A percentile compares a stretch with the other conserved stretches of the same genome.
Conservation (phyloP, 768 basidiomycete genomes). For the Dioszegia hungarica region DNA sequence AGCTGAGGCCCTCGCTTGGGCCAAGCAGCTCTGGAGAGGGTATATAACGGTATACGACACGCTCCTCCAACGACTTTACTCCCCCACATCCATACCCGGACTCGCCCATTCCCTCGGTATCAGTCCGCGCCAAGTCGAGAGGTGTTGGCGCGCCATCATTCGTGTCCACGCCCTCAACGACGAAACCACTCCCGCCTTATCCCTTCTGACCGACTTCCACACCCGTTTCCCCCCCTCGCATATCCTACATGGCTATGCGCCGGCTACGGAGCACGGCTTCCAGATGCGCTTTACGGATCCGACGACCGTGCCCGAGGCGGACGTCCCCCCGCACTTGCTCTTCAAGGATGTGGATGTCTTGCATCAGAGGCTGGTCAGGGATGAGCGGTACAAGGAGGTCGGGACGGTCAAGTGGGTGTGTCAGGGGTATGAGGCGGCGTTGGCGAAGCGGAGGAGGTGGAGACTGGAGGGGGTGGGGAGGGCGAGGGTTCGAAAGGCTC, state of each 20-base stretch:
- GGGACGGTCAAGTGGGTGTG: constrained; percentile 68
- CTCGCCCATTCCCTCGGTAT: constrained; percentile 6
- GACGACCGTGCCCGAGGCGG: constrained; percentile 64
- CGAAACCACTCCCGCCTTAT: constrained; percentile 53
- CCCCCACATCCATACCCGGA: neutral
- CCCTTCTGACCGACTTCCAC: constrained; percentile 61
- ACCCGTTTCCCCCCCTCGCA: constrained; percentile 60
- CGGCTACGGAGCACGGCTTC: constrained; percentile 52
- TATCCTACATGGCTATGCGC: constrained; percentile 49
- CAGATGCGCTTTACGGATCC: constrained; percentile 60
- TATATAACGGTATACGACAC: constrained; percentile 52
- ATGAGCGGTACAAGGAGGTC: constrained; percentile 53
- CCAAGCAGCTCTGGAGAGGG: constrained; percentile 61
- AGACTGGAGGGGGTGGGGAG: constrained; percentile 5
- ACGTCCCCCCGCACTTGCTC: constrained; percentile 70
- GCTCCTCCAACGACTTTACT: neutral
- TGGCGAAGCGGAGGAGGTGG: constrained; percentile 58
- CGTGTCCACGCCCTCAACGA: constrained; percentile 56
- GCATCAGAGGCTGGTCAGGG: constrained; percentile 64
- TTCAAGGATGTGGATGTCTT: constrained; percentile 74
- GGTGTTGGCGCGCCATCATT: constrained; percentile 65
- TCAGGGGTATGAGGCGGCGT: constrained; percentile 66
- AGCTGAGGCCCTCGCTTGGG: constrained; percentile 55
- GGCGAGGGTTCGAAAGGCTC: neutral
- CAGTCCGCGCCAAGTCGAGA: constrained; percentile 56